phyloP scores from a whole-genome alignment of 2,329 filamentous ascomycete genomes.

The Ophiostoma piceae region DNA sequence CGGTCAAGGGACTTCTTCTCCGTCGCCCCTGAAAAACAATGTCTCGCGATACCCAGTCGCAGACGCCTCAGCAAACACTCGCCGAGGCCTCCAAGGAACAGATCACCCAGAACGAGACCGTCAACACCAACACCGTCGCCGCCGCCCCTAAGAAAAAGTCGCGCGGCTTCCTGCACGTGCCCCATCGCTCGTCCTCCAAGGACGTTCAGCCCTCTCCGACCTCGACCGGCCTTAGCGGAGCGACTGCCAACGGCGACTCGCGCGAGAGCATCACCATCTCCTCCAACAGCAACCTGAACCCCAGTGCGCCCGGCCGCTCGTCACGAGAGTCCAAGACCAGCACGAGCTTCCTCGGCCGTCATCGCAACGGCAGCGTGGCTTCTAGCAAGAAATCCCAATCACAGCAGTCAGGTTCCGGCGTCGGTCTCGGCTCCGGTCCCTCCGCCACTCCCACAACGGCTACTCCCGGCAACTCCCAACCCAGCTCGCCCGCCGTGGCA shows the following conservation, averaged over 20 bases:
- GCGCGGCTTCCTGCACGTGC: conserved; percentile 51
- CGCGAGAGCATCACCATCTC: conserved; percentile 49
- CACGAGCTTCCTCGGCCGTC: conserved; percentile 57
- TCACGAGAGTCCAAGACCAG: conserved; percentile 62
- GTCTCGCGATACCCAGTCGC: conserved; percentile 36
- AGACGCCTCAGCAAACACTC: conserved; percentile 31
- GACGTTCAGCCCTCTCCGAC: conserved; percentile 56
- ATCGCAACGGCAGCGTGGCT: conserved; percentile 58
- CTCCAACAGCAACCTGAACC: not conserved
- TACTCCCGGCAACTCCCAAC: conserved; percentile 47
- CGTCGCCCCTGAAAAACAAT: conserved; percentile 27
- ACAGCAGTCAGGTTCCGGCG: conserved; percentile 12
- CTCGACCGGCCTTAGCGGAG: conserved; percentile 55
- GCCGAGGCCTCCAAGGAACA: conserved; percentile 43
- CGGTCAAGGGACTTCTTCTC: not conserved
- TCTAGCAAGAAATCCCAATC: conserved; percentile 15
- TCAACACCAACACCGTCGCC: conserved; percentile 19
- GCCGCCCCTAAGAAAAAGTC: conserved; percentile 40
- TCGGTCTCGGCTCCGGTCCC: conserved; percentile 11
- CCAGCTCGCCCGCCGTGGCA: conserved; percentile 46
- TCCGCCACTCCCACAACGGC: conserved; percentile 46
- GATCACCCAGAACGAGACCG: conserved; percentile 39
- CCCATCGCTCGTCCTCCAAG: conserved; percentile 58
- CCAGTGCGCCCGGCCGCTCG: conserved; percentile 41
- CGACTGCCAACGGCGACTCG: conserved; percentile 50